Conservation (phyloP, 179 eudicot species). For the Spinacia oleracea region DNA sequence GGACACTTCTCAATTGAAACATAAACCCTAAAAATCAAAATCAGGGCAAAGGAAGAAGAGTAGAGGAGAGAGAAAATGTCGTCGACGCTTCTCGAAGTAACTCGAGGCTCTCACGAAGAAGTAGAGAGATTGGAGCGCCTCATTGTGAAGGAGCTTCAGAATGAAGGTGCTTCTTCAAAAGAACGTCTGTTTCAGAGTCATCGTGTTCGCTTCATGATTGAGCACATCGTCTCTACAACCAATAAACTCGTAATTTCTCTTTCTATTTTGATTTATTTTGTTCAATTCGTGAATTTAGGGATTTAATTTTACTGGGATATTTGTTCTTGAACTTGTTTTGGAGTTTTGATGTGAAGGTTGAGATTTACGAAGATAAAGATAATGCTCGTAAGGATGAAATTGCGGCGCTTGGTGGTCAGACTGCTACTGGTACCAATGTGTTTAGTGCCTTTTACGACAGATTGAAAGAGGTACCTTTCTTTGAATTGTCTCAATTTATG, state of each 20-base stretch:
- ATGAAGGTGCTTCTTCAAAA: constrained; percentile 62
- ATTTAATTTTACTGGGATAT: constrained; percentile 1
- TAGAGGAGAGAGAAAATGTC: constrained; percentile 50
- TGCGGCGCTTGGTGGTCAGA: constrained; percentile 97
- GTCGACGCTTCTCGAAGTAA: constrained; percentile 94
- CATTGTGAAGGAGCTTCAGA: constrained; percentile 72
- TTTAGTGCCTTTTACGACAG: constrained; percentile 95
- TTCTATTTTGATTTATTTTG: background rate
- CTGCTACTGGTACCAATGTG: constrained; percentile 74
- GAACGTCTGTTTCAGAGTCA: constrained; percentile 86
- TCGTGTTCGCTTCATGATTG: constrained; percentile 85
- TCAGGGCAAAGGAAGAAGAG: background rate
- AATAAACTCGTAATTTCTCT: constrained; percentile 60
- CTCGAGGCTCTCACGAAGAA: constrained; percentile 90
- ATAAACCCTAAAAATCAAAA: constrained; percentile 12
- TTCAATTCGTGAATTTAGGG: background rate
- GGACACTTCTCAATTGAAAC: background rate
- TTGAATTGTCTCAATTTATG: background rate
- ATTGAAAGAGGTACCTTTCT: constrained; percentile 70
- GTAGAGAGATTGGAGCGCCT: constrained; percentile 86
- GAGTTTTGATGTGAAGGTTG: constrained; percentile 46
- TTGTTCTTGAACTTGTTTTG: background rate
- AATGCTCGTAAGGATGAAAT: constrained; percentile 90
- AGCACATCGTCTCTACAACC: constrained; percentile 63
- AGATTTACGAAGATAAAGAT: constrained; percentile 84